A percentile compares a stretch with the other conserved stretches of the same genome.
Conservation (phyloP, 495 filamentous ascomycete species). For the Talaromyces borbonicus region DNA sequence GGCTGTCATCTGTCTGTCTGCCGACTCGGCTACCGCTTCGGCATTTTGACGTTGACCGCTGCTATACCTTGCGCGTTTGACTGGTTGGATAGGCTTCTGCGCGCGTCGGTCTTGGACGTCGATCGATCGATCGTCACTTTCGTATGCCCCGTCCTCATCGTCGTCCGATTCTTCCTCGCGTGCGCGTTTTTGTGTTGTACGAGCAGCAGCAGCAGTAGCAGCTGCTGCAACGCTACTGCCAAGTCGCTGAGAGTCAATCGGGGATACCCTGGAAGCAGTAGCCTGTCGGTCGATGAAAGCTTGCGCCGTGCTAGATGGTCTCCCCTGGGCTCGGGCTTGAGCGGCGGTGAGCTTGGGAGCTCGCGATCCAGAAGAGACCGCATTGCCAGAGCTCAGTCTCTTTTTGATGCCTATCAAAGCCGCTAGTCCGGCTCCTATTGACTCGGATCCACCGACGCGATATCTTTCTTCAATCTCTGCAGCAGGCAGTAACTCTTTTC, state of each 20-base stretch:
- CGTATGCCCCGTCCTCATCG: constrained; percentile 7
- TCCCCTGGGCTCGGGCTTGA: background rate
- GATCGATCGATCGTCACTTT: constrained; percentile 1
- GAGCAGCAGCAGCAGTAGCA: constrained; percentile 9
- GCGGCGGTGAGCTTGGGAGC: no score
- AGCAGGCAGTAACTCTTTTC: constrained; percentile 1
- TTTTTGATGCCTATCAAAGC: background rate
- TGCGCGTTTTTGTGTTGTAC: constrained; percentile 14
- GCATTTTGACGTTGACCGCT: background rate
- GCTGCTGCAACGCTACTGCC: no score
- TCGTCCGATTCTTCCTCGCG: constrained; percentile 8
- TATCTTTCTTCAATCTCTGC: background rate
- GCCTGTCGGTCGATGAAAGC: constrained; percentile 28
- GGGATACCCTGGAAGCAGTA: constrained; percentile 21
- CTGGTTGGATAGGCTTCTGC: constrained; percentile 16
- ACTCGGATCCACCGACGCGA: background rate
- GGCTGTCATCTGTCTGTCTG: background rate
- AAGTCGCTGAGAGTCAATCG: constrained; percentile 13
- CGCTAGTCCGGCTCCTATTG: background rate
- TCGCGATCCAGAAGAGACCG: background rate
- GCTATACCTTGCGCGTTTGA: background rate
- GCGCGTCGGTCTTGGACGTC: constrained; percentile 12
- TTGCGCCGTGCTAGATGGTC: constrained; percentile 4
- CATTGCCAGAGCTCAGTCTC: background rate
- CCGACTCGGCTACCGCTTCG: background rate